Evolutionary conservation across 768 basidiomycete genomes (phyloP).

Genomic region (Podaxis sp.): DNA sequence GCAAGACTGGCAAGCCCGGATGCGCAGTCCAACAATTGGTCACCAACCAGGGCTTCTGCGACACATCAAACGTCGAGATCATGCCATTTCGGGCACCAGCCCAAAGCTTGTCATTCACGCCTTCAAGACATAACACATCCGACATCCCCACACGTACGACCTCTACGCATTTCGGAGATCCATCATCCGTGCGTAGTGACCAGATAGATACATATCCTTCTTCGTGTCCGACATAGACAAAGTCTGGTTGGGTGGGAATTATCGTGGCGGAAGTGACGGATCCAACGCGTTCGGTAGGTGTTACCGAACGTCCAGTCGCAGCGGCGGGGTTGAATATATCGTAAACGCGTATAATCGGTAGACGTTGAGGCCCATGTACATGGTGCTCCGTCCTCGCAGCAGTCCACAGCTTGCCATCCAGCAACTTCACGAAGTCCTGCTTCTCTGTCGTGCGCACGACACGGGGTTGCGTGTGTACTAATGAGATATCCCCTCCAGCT

Average conservation of each 20-base stretch:
- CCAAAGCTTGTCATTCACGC: constrained; percentile 84
- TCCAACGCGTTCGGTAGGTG: constrained; percentile 71
- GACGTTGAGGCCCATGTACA: constrained; percentile 29
- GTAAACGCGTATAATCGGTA: constrained; percentile 78
- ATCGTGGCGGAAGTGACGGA: constrained; percentile 79
- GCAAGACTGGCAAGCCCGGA: constrained; percentile 55
- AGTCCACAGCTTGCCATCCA: constrained; percentile 83
- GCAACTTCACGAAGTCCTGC: constrained; percentile 70
- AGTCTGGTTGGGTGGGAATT: constrained; percentile 59
- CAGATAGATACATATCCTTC: constrained; percentile 89
- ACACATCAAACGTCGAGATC: constrained; percentile 78
- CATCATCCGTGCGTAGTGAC: constrained; percentile 49
- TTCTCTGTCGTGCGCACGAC: constrained; percentile 74
- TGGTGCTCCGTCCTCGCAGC: constrained; percentile 46
- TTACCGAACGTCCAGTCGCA: constrained; percentile 45
- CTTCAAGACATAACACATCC: constrained; percentile 80
- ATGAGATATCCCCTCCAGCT: constrained; percentile 37
- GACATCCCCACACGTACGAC: constrained; percentile 78
- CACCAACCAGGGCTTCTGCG: constrained; percentile 72
- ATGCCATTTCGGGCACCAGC: constrained; percentile 79
- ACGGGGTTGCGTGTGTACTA: constrained; percentile 47
- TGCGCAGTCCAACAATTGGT: constrained; percentile 90
- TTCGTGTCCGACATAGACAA: constrained; percentile 87
- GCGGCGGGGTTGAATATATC: constrained; percentile 67
- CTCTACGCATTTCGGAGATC: constrained; percentile 61